Evolutionary conservation across 1,139 yeast species (phyloP).

Genomic region (Yamadazyma sp.): DNA sequence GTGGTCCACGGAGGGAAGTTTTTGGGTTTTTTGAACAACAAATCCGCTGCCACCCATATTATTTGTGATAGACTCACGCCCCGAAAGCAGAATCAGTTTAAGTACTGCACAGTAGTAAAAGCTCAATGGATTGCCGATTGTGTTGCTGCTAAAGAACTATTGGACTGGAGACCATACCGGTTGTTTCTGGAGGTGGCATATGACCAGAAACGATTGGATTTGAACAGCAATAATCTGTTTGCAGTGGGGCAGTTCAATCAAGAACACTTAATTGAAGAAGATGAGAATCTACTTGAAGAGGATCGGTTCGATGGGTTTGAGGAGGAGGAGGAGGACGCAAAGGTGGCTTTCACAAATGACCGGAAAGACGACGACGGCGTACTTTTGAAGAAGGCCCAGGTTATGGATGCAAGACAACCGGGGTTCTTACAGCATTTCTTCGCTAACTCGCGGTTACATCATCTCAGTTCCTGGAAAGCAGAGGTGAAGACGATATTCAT

Average conservation of each 20-base stretch:
- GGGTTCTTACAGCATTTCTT: conserved; percentile 71
- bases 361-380: conserved; percentile 7
- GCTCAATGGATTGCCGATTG: conserved; percentile 84
- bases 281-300: conserved; percentile 8
- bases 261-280: conserved; percentile 12
- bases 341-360: conserved; percentile 2
- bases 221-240: conserved; percentile 11
- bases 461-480: conserved; percentile 83
- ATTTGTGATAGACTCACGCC: conserved; percentile 80
- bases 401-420: conserved; percentile 70
- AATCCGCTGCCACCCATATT: conserved; percentile 79
- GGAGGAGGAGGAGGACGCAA: neutral
- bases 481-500: conserved; percentile 65
- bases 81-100: conserved; percentile 63
- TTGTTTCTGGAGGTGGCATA: conserved; percentile 52
- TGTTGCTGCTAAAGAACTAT: conserved; percentile 42
- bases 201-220: conserved; percentile 46
- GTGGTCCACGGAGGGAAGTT: conserved; percentile 80
- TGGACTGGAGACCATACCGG: conserved; percentile 69
- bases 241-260: conserved; percentile 10
- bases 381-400: conserved; percentile 1
- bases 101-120: conserved; percentile 68
- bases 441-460: conserved; percentile 82
- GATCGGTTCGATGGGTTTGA: conserved; percentile 6
- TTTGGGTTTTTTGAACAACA: conserved; percentile 64